These are phyloP conservation scores for Pontederia crassipes DNA, from an alignment of 176 grass and related monocot genomes.

Conservation along the genomic window DNA sequence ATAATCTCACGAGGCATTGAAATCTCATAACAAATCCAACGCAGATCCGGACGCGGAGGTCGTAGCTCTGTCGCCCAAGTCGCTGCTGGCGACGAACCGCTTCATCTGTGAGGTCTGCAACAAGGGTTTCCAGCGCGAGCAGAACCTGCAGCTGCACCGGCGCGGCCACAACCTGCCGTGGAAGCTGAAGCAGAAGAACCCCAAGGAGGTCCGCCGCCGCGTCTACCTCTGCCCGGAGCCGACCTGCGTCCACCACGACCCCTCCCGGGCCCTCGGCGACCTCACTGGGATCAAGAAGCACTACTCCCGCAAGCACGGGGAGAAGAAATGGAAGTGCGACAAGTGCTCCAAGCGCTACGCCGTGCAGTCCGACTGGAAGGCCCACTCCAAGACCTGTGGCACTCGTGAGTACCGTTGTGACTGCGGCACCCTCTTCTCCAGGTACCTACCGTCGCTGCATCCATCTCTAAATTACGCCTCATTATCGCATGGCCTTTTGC, in stretches of 20 bases:
- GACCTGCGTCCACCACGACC: conserved; percentile 92
- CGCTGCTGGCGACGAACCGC: conserved; percentile 82
- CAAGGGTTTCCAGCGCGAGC: conserved; percentile 96
- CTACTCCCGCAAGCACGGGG: conserved; percentile 98
- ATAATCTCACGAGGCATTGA: background rate
- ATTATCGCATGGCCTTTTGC: background rate
- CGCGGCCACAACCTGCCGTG: conserved; percentile 94
- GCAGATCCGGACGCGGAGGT: conserved; percentile 92
- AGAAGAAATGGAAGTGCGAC: conserved; percentile 99
- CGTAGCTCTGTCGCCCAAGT: conserved; percentile 78
- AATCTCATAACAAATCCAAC: background rate
- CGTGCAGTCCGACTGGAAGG: conserved; percentile 99
- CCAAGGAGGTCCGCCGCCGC: conserved; percentile 53
- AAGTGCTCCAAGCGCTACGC: conserved; percentile 99
- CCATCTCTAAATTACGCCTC: background rate
- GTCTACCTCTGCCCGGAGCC: conserved; percentile 97
- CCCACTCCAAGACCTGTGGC: conserved; percentile 96
- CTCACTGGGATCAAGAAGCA: conserved; percentile 98
- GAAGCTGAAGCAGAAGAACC: conserved; percentile 99
- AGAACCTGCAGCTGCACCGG: conserved; percentile 98
- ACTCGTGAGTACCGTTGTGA: conserved; percentile 98
- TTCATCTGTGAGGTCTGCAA: conserved; percentile 98
- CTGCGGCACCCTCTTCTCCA: conserved; percentile 97
- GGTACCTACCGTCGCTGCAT: conserved; percentile 29
- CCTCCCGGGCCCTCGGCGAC: conserved; percentile 78